Evolutionary conservation across 345 rosid species (phyloP).

Genomic region (Anacardium occidentale): DNA sequence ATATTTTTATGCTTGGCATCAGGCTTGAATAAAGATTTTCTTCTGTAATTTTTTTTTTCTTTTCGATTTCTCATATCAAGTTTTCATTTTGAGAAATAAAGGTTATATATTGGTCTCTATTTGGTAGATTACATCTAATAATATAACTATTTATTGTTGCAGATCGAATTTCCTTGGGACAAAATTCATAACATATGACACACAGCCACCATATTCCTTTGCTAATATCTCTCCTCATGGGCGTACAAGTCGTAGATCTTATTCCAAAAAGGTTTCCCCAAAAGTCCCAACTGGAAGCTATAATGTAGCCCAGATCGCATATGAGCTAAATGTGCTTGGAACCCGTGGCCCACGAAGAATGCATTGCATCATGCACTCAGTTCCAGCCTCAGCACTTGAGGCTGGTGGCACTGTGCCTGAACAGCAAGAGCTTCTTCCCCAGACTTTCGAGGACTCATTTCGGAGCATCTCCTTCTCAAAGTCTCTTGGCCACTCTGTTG

Average conservation of each 20-base stretch:
- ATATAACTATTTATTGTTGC: conserved; percentile 15
- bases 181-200: conserved; percentile 60
- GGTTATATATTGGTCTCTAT: not conserved
- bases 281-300: conserved; percentile 65
- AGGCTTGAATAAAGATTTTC: not conserved
- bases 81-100: not conserved
- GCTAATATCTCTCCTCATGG: conserved; percentile 35
- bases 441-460: conserved; percentile 46
- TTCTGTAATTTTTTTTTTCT: not conserved
- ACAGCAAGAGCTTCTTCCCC: conserved; percentile 52
- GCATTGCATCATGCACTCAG: conserved; percentile 65
- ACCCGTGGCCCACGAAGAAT: conserved; percentile 65
- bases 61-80: not conserved
- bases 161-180: conserved; percentile 74
- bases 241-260: conserved; percentile 51
- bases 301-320: conserved; percentile 53
- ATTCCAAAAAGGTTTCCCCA: conserved; percentile 61
- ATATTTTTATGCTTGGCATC: not conserved
- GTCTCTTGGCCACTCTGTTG: conserved; percentile 43
- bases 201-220: conserved; percentile 44
- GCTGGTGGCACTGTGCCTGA: conserved; percentile 55
- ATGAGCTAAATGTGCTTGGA: conserved; percentile 62
- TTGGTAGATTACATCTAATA: not conserved
- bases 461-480: conserved; percentile 52
- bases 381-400: conserved; percentile 54